These are phyloP conservation scores for Huntiella abstrusa DNA, from an alignment of 2,329 filamentous ascomycete genomes.

Conservation along the genomic window DNA sequence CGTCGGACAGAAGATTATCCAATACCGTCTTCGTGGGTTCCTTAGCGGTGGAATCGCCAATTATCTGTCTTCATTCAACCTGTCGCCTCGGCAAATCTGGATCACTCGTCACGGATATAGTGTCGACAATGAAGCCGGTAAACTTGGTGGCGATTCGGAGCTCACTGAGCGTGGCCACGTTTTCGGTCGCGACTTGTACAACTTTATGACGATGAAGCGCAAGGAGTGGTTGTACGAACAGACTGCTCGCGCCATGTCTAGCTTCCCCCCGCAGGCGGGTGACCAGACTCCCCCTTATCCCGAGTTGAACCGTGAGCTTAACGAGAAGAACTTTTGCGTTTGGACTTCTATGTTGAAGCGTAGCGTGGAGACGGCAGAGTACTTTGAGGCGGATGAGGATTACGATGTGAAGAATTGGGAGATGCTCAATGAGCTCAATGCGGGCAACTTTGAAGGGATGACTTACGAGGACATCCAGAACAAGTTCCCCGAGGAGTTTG, in stretches of 20 bases:
- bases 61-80: constrained; percentile 91
- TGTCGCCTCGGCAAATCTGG: constrained; percentile 92
- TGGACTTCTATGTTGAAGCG: constrained; percentile 97
- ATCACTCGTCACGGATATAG: constrained; percentile 92
- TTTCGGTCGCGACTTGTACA: constrained; percentile 63
- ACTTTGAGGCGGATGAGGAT: constrained; percentile 79
- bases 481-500: constrained; percentile 66
- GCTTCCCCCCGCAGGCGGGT: constrained; percentile 77
- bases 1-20: constrained; percentile 83
- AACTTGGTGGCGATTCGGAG: constrained; percentile 77
- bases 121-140: constrained; percentile 66
- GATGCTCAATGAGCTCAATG: constrained; percentile 92
- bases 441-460: constrained; percentile 82
- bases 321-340: constrained; percentile 84
- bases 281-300: constrained; percentile 92
- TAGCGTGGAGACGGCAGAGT: constrained; percentile 69
- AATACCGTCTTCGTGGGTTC: constrained; percentile 80
- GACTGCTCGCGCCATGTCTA: constrained; percentile 54
- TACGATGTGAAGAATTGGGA: constrained; percentile 96
- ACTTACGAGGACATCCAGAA: constrained; percentile 79
- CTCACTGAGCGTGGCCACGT: constrained; percentile 61
- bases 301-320: constrained; percentile 49
- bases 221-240: constrained; percentile 69
- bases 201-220: constrained; percentile 67
- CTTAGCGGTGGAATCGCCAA: constrained; percentile 82